A percentile compares a stretch with the other conserved stretches of the same genome.
phyloP scores from a whole-genome alignment of 2,329 filamentous ascomycete genomes.

The Annulohypoxylon truncatum region DNA sequence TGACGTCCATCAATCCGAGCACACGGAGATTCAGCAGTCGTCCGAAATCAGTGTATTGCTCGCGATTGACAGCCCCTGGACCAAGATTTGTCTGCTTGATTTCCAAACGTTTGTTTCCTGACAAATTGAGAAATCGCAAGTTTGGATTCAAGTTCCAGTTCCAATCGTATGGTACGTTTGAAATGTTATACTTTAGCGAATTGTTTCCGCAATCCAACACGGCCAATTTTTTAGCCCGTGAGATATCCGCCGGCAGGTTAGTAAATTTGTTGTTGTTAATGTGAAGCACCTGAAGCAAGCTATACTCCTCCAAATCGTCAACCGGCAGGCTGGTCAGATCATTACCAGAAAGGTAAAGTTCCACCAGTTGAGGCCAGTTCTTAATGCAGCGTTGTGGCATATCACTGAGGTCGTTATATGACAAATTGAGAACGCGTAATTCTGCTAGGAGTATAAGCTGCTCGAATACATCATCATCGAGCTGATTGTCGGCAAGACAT shows the following conservation, averaged over 20 bases:
- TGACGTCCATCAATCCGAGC: constrained; percentile 97
- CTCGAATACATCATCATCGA: constrained; percentile 95
- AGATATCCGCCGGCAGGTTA: constrained; percentile 93
- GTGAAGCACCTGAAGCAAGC: constrained; percentile 87
- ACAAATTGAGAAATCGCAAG: constrained; percentile 93
- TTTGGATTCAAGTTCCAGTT: constrained; percentile 99
- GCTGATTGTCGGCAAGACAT: constrained; percentile 90
- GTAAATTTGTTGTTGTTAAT: constrained; percentile 99
- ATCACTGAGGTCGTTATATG: constrained; percentile 94
- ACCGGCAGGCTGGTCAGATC: constrained; percentile 90
- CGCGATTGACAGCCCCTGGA: constrained; percentile 67
- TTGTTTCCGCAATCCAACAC: constrained; percentile 97
- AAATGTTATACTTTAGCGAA: constrained; percentile 96
- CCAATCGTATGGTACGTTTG: constrained; percentile 99
- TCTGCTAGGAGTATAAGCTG: constrained; percentile 86
- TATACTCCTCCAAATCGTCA: constrained; percentile 92
- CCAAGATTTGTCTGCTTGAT: constrained; percentile 77
- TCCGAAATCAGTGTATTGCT: constrained; percentile 88
- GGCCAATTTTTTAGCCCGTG: constrained; percentile 90
- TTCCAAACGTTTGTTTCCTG: constrained; percentile 94
- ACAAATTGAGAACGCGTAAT: constrained; percentile 88
- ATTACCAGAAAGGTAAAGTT: constrained; percentile 95
- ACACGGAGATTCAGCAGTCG: constrained; percentile 85
- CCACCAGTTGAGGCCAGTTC: constrained; percentile 88
- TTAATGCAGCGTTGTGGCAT: constrained; percentile 89